A percentile compares a stretch with the other conserved stretches of the same genome.
These are phyloP conservation scores for Phytophthora fragariae DNA, from an alignment of 352 stramenopile genomes.

Conservation along the genomic window DNA sequence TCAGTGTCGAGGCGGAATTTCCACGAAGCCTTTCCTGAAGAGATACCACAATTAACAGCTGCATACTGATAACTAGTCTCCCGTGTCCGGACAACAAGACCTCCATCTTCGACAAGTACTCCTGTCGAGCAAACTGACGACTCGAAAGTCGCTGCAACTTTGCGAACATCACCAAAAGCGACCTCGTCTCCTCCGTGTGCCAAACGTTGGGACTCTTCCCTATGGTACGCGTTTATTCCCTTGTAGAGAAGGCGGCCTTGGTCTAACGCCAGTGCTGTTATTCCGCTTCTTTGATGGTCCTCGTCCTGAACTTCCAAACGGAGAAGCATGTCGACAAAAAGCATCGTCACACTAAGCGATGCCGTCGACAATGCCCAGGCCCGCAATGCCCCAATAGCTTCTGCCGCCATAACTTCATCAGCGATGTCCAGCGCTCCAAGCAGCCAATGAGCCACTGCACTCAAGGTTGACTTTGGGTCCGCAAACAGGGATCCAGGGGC, in stretches of 20 bases:
- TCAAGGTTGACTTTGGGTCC: conserved; percentile 63
- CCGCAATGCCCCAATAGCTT: conserved; percentile 71
- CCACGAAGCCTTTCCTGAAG: conserved; percentile 84
- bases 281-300: conserved; percentile 1
- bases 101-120: conserved; percentile 81
- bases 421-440: conserved; percentile 50
- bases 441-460: conserved; percentile 73
- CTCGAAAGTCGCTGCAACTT: conserved; percentile 82
- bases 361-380: conserved; percentile 83
- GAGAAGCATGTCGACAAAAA: conserved; percentile 80
- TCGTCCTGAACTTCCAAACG: conserved; percentile 22
- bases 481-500: conserved; percentile 65
- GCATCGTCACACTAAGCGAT: conserved; percentile 71
- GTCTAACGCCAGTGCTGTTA: conserved; percentile 54
- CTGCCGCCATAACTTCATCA: conserved; percentile 63
- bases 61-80: conserved; percentile 92
- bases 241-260: conserved; percentile 53
- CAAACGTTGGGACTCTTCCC: conserved; percentile 49
- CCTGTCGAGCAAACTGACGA: conserved; percentile 79
- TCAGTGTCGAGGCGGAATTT: conserved; percentile 90
- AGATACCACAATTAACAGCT: conserved; percentile 81
- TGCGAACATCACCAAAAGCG: conserved; percentile 65
- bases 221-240: conserved; percentile 57
- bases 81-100: conserved; percentile 74
- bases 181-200: conserved; percentile 50